These are phyloP conservation scores for Microbotryum intermedium DNA, from an alignment of 1,284 basidiomycete genomes.

Conservation along the genomic window DNA sequence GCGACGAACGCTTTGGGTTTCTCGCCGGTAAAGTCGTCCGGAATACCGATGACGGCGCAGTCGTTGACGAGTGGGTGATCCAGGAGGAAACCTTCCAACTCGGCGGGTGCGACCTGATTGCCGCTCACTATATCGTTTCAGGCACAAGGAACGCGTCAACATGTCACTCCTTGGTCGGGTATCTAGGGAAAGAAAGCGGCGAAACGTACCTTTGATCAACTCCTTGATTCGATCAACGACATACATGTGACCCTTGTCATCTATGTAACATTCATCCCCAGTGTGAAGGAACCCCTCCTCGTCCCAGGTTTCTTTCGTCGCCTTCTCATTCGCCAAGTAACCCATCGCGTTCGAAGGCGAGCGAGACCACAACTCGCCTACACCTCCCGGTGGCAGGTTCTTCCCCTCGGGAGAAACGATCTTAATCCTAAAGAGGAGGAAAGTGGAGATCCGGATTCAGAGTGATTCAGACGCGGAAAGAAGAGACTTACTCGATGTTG, in stretches of 20 bases:
- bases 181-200: background rate
- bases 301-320: conserved; percentile 33
- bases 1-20: conserved; percentile 50
- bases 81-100: conserved; percentile 65
- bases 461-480: background rate
- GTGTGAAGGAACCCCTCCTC: conserved; percentile 33
- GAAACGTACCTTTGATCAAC: background rate
- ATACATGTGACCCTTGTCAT: conserved; percentile 15
- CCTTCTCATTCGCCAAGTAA: conserved; percentile 34
- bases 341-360: conserved; percentile 25
- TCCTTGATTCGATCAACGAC: conserved; percentile 30
- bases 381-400: conserved; percentile 9
- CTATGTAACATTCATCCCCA: conserved; percentile 31
- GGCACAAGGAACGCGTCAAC: conserved; percentile 15
- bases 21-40: conserved; percentile 70
- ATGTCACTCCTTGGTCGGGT: conserved; percentile 12
- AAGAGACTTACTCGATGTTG: conserved; percentile 10
- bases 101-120: conserved; percentile 47
- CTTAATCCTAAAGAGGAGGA: conserved; percentile 28
- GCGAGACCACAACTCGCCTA: conserved; percentile 25
- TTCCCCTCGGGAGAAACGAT: conserved; percentile 34
- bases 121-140: conserved; percentile 10
- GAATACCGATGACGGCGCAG: conserved; percentile 62
- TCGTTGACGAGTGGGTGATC: conserved; percentile 61
- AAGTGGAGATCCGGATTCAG: background rate